Percentiles rank a stretch among this genome's conserved stretches.
Evolutionary conservation across 371 early-diverging fungal genomes (phyloP).

Genomic region (Saksenaea oblongispora): DNA sequence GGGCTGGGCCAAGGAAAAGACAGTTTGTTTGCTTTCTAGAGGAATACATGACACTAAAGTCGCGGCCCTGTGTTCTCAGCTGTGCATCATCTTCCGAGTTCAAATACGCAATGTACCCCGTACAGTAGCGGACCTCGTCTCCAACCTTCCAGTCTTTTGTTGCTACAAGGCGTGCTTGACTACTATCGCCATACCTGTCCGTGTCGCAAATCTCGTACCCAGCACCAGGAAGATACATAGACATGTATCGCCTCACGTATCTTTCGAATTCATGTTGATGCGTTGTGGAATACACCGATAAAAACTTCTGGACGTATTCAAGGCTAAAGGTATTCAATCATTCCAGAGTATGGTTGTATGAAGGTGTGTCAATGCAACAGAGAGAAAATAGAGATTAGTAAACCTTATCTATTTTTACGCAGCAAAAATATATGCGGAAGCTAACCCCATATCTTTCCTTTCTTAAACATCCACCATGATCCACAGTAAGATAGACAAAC

Average conservation of each 20-base stretch:
- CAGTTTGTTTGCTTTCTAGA: conserved; percentile 63
- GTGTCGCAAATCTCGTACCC: conserved; percentile 80
- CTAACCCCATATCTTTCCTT: too few relatives aligned
- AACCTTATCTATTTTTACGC: neutral
- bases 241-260: conserved; percentile 33
- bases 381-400: neutral
- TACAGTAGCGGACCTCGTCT: conserved; percentile 67
- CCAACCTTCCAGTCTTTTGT: conserved; percentile 71
- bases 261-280: conserved; percentile 23
- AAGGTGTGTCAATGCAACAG: neutral
- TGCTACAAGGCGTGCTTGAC: conserved; percentile 80
- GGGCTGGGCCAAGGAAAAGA: conserved; percentile 87
- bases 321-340: conserved; percentile 16
- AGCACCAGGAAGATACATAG: conserved; percentile 63
- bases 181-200: conserved; percentile 65
- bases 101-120: conserved; percentile 72
- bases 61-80: conserved; percentile 61
- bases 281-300: conserved; percentile 14
- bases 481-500: too few relatives aligned
- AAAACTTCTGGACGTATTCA: conserved; percentile 24
- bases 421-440: neutral
- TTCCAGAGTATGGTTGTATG: neutral
- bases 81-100: conserved; percentile 64
- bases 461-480: too few relatives aligned
- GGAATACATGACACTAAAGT: conserved; percentile 87